Conservation (phyloP, 345 rosid genomes). For the Camelina hispida region DNA sequence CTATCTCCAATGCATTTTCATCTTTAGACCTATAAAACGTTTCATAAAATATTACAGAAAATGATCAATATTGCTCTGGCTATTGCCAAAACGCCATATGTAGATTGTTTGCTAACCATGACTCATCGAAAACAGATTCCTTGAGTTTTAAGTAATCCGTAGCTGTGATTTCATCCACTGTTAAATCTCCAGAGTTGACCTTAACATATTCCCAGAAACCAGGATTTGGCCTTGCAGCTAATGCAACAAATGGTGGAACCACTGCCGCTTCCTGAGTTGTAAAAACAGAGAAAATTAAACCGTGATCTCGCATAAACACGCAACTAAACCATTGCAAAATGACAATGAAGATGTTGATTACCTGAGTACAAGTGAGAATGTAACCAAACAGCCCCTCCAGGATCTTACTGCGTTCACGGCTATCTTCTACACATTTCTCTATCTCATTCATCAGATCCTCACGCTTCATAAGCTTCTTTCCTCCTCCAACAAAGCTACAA, state of each 20-base stretch:
- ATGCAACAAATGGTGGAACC: conserved; percentile 77
- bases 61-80: conserved; percentile 1
- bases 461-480: conserved; percentile 72
- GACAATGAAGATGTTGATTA: neutral
- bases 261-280: conserved; percentile 81
- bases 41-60: conserved; percentile 6
- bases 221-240: conserved; percentile 84
- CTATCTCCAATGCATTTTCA: conserved; percentile 81
- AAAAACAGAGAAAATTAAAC: neutral
- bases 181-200: conserved; percentile 64
- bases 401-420: conserved; percentile 61
- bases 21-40: conserved; percentile 71
- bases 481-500: conserved; percentile 59
- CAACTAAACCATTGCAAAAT: neutral
- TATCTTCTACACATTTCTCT: conserved; percentile 65
- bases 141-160: conserved; percentile 79
- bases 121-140: conserved; percentile 72
- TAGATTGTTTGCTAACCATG: conserved; percentile 55
- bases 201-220: conserved; percentile 91
- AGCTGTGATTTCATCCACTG: conserved; percentile 60
- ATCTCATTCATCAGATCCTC: conserved; percentile 67
- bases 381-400: conserved; percentile 81
- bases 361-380: conserved; percentile 74
- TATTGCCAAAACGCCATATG: neutral
- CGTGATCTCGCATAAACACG: neutral